These are phyloP conservation scores for Penicillium sp. DNA, from an alignment of 2,329 filamentous ascomycete genomes.

Conservation along the genomic window DNA sequence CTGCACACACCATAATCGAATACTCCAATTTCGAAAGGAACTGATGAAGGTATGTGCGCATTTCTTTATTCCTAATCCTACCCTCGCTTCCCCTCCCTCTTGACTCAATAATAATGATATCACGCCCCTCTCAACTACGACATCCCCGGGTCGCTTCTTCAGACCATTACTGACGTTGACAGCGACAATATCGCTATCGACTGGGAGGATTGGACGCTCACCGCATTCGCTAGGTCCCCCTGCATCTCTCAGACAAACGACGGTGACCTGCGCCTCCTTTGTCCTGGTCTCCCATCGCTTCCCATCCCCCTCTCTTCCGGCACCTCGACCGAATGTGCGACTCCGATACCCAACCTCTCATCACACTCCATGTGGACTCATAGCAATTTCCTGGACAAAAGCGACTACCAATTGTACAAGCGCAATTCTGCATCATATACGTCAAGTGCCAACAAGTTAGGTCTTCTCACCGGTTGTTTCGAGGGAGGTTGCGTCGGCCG, in stretches of 20 bases:
- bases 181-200: conserved; percentile 19
- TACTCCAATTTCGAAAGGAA: conserved; percentile 22
- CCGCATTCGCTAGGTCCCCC: conserved; percentile 17
- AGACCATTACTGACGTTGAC: conserved; percentile 11
- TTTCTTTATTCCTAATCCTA: conserved; percentile 6
- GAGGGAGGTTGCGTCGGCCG: conserved; percentile 25
- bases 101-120: conserved; percentile 27
- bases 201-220: conserved; percentile 21
- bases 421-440: conserved; percentile 29
- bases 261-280: conserved; percentile 27
- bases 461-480: conserved; percentile 24
- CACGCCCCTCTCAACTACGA: conserved; percentile 17
- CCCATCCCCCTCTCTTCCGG: conserved; percentile 15
- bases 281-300: conserved; percentile 17
- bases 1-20: conserved; percentile 1
- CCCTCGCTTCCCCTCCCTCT: neutral
- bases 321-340: conserved; percentile 39
- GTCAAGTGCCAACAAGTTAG: conserved; percentile 20
- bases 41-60: conserved; percentile 30
- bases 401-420: conserved; percentile 34
- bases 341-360: conserved; percentile 25
- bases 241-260: conserved; percentile 25
- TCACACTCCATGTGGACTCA: conserved; percentile 41
- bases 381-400: conserved; percentile 33
- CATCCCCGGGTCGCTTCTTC: conserved; percentile 7